Percentiles rank a stretch among this genome's conserved stretches.
phyloP scores from a whole-genome alignment of 2,329 filamentous ascomycete genomes.

The Tympanopsis confertula region DNA sequence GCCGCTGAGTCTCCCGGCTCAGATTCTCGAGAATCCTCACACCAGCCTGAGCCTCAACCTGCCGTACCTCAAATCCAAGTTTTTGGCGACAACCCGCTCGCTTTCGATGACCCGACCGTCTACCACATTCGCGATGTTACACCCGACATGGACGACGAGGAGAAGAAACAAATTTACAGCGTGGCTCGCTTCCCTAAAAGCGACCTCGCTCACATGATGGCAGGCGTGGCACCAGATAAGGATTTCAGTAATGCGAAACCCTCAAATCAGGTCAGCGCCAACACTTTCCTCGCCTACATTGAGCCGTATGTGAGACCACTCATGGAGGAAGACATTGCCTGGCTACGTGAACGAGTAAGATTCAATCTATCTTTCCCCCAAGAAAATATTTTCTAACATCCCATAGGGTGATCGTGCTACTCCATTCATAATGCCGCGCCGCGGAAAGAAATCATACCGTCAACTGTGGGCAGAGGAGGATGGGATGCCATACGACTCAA shows the following conservation, averaged over 20 bases:
- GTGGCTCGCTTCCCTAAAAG: conserved; percentile 45
- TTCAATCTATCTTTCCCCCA: neutral
- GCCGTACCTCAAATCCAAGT: conserved; percentile 47
- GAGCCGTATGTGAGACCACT: conserved; percentile 51
- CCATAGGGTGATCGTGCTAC: conserved; percentile 40
- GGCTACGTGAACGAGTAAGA: conserved; percentile 44
- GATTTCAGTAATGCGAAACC: conserved; percentile 59
- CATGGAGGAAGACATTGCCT: conserved; percentile 55
- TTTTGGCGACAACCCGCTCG: conserved; percentile 51
- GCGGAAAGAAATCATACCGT: conserved; percentile 45
- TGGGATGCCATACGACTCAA: conserved; percentile 40
- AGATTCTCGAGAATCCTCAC: conserved; percentile 36
- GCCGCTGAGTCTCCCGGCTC: conserved; percentile 32
- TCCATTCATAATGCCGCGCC: conserved; percentile 46
- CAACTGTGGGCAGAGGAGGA: conserved; percentile 58
- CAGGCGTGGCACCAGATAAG: conserved; percentile 48
- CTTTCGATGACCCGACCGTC: conserved; percentile 50
- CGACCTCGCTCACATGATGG: conserved; percentile 46
- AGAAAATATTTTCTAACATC: conserved; percentile 5
- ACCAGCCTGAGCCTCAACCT: conserved; percentile 41
- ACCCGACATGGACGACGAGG: conserved; percentile 45
- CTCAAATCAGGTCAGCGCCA: conserved; percentile 49
- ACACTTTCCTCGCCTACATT: conserved; percentile 50
- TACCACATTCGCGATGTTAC: conserved; percentile 52
- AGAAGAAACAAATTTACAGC: conserved; percentile 49